These are phyloP conservation scores for Trifolium dubium DNA, from an alignment of 306 rosid species.

Conservation along the genomic window DNA sequence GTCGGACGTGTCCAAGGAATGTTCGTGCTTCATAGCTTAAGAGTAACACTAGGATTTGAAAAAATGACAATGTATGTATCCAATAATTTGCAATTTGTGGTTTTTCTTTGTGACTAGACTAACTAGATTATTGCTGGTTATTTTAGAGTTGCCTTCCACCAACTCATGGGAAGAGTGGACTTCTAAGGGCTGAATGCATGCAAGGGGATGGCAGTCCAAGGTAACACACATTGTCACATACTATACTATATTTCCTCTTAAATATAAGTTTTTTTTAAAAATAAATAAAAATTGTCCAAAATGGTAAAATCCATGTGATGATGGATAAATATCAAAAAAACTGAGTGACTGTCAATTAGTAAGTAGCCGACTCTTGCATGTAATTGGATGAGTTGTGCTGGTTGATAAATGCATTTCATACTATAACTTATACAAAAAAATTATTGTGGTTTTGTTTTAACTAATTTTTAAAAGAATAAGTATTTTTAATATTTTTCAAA, in stretches of 20 bases:
- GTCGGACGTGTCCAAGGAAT: too few species aligned
- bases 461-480: too few species aligned
- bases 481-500: background rate
- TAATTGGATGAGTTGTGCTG: background rate
- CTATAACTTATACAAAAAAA: background rate
- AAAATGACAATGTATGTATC: too few species aligned
- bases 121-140: conserved; percentile 23
- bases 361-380: background rate
- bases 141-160: conserved; percentile 66
- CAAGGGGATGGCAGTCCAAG: conserved; percentile 50
- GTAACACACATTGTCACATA: conserved; percentile 26
- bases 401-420: background rate
- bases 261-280: background rate
- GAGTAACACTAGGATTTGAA: too few species aligned
- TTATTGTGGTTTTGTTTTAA: background rate
- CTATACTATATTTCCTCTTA: background rate
- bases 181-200: conserved; percentile 58
- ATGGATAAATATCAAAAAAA: background rate
- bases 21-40: too few species aligned
- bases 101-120: conserved; percentile 22
- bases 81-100: background rate
- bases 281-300: background rate
- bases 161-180: conserved; percentile 56
- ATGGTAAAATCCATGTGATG: background rate
- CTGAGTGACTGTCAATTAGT: background rate